Evolutionary conservation across 306 rosid genomes (phyloP).

Genomic region (Gleditsia sinensis): DNA sequence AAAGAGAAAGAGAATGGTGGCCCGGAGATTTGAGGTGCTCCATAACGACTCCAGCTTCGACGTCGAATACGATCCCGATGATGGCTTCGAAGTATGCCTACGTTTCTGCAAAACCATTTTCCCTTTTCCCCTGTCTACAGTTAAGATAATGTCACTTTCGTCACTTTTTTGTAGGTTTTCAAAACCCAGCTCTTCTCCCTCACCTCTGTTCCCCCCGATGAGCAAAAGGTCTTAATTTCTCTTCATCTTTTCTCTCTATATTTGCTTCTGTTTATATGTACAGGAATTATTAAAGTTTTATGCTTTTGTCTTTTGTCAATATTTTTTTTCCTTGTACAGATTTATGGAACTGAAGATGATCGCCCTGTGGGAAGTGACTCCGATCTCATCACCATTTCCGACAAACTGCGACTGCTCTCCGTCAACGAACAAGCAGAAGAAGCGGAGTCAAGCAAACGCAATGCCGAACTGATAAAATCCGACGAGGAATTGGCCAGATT

Average conservation of each 20-base stretch:
- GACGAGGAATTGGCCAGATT: conserved; percentile 76
- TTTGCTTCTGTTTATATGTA: not conserved
- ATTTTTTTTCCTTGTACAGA: conserved; percentile 41
- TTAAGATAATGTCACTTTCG: too few species aligned
- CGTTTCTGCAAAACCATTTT: not conserved
- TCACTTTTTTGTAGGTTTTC: conserved; percentile 50
- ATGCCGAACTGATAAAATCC: conserved; percentile 43
- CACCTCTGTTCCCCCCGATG: conserved; percentile 66
- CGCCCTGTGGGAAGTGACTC: conserved; percentile 51
- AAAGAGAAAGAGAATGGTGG: conserved; percentile 47
- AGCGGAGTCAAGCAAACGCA: conserved; percentile 16
- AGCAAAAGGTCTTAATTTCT: conserved; percentile 57
- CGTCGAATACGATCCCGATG: conserved; percentile 69
- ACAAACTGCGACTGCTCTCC: conserved; percentile 64
- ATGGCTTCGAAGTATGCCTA: conserved; percentile 65
- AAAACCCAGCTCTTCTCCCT: conserved; percentile 78
- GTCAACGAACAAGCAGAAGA: conserved; percentile 34
- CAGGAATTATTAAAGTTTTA: not conserved
- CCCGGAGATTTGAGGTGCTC: conserved; percentile 57
- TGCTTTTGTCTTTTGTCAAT: not conserved
- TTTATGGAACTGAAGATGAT: conserved; percentile 45
- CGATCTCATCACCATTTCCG: conserved; percentile 59
- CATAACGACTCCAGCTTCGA: conserved; percentile 53
- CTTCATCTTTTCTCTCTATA: not conserved
- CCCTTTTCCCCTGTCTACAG: not conserved